These are phyloP conservation scores for Rusavskia elegans DNA, from an alignment of 495 filamentous ascomycete species.

Conservation along the genomic window DNA sequence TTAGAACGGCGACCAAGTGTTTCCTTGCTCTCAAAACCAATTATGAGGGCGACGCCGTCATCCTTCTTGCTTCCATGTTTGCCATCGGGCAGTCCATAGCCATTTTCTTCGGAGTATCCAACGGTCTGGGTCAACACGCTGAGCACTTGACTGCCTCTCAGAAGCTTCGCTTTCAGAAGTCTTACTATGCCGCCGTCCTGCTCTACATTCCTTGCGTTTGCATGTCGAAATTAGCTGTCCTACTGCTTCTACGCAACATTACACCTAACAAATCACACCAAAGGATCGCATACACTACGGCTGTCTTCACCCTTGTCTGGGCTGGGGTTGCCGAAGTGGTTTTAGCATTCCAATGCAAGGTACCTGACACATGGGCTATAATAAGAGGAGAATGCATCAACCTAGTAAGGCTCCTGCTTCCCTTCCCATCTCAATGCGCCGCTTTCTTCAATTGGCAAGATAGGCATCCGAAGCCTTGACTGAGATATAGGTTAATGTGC, in stretches of 20 bases:
- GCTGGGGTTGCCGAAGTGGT: no score
- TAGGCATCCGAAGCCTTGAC: no score
- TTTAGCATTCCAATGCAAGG: no score
- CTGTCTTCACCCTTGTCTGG: no score
- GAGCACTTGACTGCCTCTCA: not conserved
- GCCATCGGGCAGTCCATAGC: not conserved
- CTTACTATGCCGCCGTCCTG: not conserved
- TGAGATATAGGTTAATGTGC: no score
- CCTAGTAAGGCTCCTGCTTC: no score
- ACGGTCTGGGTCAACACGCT: not conserved
- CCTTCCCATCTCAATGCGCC: no score
- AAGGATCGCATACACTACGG: not conserved
- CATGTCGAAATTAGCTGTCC: not conserved
- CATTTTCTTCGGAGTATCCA: not conserved
- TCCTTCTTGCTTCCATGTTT: not conserved
- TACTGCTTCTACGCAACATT: not conserved
- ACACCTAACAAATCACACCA: not conserved
- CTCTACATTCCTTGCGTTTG: not conserved
- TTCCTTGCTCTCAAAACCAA: not conserved
- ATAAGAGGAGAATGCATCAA: no score
- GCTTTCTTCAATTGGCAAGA: no score
- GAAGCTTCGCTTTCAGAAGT: not conserved
- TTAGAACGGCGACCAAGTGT: not conserved
- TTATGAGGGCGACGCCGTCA: not conserved
- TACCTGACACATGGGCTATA: no score